These are phyloP conservation scores for Sugiyamaella qingdaonensis DNA, from an alignment of 805 yeast species.

Conservation along the genomic window DNA sequence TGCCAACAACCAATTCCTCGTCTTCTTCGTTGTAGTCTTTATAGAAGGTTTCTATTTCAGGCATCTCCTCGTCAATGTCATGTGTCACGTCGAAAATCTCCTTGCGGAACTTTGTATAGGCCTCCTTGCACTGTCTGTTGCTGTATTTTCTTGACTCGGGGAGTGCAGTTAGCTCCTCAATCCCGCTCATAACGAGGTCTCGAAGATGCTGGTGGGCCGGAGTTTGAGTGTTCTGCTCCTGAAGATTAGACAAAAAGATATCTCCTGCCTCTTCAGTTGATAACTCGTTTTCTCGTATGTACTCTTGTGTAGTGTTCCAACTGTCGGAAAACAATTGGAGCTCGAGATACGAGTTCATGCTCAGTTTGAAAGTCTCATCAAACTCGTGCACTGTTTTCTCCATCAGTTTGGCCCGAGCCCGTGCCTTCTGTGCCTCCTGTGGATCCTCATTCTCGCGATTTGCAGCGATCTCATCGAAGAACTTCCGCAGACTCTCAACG, in stretches of 20 bases:
- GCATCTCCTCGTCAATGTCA: constrained; percentile 21
- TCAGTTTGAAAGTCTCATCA: constrained; percentile 1
- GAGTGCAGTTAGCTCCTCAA: neutral
- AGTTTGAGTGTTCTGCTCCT: neutral
- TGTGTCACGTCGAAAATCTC: constrained; percentile 16
- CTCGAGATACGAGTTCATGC: constrained; percentile 1
- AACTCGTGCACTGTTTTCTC: neutral
- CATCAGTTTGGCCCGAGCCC: neutral
- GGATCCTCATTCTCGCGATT: neutral
- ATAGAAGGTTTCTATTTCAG: constrained; percentile 15
- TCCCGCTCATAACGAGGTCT: neutral
- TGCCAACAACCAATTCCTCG: constrained; percentile 30
- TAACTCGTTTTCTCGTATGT: neutral
- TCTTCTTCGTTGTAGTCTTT: constrained; percentile 21
- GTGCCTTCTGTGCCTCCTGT: neutral
- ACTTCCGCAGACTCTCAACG: neutral
- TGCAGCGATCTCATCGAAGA: neutral
- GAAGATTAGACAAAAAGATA: neutral
- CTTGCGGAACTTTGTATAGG: constrained; percentile 14
- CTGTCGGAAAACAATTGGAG: neutral
- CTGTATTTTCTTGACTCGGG: neutral
- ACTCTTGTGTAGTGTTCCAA: neutral
- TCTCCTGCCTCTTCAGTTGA: neutral
- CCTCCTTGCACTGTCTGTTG: neutral
- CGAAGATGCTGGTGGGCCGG: neutral